Evolutionary conservation across 1,284 basidiomycete species (phyloP), one percentile per base, ranked within the genome.

Genomic region (Waitea zeae): DNA sequence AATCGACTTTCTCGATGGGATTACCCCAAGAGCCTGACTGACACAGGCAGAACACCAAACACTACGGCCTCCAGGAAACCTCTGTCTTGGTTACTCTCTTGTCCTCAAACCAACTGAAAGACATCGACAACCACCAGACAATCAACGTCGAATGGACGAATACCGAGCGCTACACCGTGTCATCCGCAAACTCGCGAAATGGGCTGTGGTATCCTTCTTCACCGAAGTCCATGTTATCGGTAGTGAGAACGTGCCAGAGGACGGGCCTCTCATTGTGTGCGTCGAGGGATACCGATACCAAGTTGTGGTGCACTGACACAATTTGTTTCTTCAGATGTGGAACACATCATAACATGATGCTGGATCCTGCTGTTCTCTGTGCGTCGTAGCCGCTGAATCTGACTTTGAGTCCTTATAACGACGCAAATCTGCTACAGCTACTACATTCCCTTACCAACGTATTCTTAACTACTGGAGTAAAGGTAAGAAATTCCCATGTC

Each of bases 391-490:
- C 11, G 13, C 12, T 30, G 19, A 13, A n/a, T n/a, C n/a, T n/a
- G n/a, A n/a, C n/a, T n/a, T n/a, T n/a, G 15, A n/a, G 20, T 14
- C 7, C 15, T 7, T 31, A 20, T 37, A 33, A 36, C 44, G 38
- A 40, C 38, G 39, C 15, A 41, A 40, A 31, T 36, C 33, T 35
- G 32, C 14, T 31, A 12, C 48, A 86, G 81, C 82, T 12, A 70
- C 71, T 34, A 68, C 69, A 32, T 83, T 89, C 51, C 87, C 84
- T 19, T 67, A 81, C 51, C 54, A 61, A 37, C 67, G 87, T 36
- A 78, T 82, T 31, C 56, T 97, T 31, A 87, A 96, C 52, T 97
- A 95, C 53, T 97, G 90, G 89, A 88, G 83, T 44, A 86, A 92
- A 66, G 72, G 70, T 73, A 20, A 37, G 33, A 29, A 15, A 17